These are phyloP conservation scores for Nakaseomyces delphensis DNA, from an alignment of 1,139 yeast species.

Conservation along the genomic window DNA sequence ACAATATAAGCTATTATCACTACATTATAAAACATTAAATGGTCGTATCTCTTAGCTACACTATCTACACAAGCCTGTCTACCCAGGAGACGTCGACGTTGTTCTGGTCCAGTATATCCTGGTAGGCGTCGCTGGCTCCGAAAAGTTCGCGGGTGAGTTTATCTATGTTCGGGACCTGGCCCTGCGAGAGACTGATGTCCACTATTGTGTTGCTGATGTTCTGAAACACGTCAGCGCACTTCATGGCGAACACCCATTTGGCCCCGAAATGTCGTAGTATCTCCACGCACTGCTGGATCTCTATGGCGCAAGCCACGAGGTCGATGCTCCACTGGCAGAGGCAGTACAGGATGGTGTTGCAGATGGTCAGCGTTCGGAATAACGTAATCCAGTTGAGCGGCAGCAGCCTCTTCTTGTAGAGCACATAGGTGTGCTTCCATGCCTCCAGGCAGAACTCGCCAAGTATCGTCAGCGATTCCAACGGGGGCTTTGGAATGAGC, in stretches of 20 bases:
- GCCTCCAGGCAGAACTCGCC: constrained; percentile 38
- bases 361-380: constrained; percentile 38
- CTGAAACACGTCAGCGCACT: constrained; percentile 38
- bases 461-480: constrained; percentile 33
- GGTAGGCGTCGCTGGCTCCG: constrained; percentile 40
- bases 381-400: constrained; percentile 45
- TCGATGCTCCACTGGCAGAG: constrained; percentile 41
- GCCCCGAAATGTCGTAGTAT: constrained; percentile 39
- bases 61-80: constrained; percentile 19
- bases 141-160: constrained; percentile 36
- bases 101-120: constrained; percentile 38
- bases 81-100: constrained; percentile 37
- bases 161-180: constrained; percentile 35
- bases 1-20: too few species aligned
- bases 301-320: constrained; percentile 37
- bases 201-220: constrained; percentile 36
- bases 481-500: constrained; percentile 38
- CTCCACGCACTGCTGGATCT: constrained; percentile 39
- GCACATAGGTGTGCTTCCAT: constrained; percentile 36
- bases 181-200: constrained; percentile 36
- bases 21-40: too few species aligned
- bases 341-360: constrained; percentile 40
- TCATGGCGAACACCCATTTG: constrained; percentile 40
- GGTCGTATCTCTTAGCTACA: background rate
- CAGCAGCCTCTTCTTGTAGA: constrained; percentile 37